phyloP scores from a whole-genome alignment of 1,284 basidiomycete genomes.

The Microbotryum lychnidis-dioicae region DNA sequence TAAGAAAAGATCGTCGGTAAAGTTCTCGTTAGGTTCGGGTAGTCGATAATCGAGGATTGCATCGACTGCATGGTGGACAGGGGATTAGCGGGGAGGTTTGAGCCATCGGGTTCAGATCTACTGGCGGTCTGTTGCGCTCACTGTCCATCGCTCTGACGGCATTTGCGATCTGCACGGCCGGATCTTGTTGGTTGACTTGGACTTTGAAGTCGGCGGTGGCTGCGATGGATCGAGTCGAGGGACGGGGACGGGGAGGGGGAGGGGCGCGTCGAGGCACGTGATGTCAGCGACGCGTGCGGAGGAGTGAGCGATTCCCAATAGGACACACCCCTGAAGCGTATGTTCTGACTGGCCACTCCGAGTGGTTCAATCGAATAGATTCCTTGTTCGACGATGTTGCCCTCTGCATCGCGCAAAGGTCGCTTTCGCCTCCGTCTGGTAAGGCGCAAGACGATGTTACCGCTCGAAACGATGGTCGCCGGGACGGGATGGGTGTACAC shows the following conservation, averaged over 20 bases:
- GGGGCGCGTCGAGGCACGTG: neutral
- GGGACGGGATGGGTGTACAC: conserved; percentile 71
- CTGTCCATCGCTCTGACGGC: conserved; percentile 74
- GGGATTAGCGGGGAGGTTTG: neutral
- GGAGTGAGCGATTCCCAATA: too few species aligned
- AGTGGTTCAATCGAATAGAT: conserved; percentile 71
- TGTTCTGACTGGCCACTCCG: conserved; percentile 69
- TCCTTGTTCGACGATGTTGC: conserved; percentile 48
- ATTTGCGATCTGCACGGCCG: conserved; percentile 56
- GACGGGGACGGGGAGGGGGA: neutral
- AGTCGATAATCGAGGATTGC: conserved; percentile 14
- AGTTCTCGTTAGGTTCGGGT: conserved; percentile 26
- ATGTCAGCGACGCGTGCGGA: neutral
- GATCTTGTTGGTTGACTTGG: conserved; percentile 52
- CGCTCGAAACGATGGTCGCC: conserved; percentile 64
- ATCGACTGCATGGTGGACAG: conserved; percentile 20
- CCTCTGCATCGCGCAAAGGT: conserved; percentile 29
- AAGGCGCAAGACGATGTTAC: conserved; percentile 71
- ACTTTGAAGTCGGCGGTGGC: conserved; percentile 90
- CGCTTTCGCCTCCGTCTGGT: conserved; percentile 52
- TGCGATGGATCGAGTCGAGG: conserved; percentile 37
- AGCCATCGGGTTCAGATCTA: neutral
- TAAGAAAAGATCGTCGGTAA: conserved; percentile 49
- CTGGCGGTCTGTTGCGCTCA: conserved; percentile 38
- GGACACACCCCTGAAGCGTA: conserved; percentile 74